These are phyloP conservation scores for Priceomyces haplophilus DNA, from an alignment of 805 yeast species.

Conservation along the genomic window DNA sequence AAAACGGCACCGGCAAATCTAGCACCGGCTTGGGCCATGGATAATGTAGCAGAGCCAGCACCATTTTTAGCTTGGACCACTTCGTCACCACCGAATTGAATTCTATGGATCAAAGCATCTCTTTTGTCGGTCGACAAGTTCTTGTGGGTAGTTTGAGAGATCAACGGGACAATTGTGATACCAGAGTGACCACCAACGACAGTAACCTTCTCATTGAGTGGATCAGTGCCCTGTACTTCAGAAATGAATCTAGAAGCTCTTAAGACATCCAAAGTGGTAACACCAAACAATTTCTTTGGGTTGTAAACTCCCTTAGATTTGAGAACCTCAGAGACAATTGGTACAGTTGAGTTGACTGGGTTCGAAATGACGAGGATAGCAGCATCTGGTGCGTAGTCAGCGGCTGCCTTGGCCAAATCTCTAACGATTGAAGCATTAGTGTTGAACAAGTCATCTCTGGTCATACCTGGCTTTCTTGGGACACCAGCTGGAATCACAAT, in stretches of 20 bases:
- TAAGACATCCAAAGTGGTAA: constrained; percentile 44
- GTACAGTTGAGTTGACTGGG: constrained; percentile 47
- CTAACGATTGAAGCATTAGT: constrained; percentile 45
- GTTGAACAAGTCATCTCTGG: constrained; percentile 46
- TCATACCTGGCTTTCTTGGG: constrained; percentile 49
- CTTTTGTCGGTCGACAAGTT: constrained; percentile 13
- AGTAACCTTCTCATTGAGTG: constrained; percentile 38
- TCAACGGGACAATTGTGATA: constrained; percentile 45
- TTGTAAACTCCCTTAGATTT: constrained; percentile 45
- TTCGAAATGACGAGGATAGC: constrained; percentile 44
- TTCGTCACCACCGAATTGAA: constrained; percentile 83
- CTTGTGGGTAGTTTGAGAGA: constrained; percentile 15
- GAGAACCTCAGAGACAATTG: constrained; percentile 48
- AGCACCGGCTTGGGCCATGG: constrained; percentile 95
- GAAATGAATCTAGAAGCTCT: constrained; percentile 47
- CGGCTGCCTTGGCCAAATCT: constrained; percentile 41
- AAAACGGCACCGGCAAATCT: constrained; percentile 61
- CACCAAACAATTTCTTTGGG: constrained; percentile 45
- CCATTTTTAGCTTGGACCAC: constrained; percentile 95
- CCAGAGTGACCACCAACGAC: constrained; percentile 49
- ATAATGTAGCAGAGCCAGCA: constrained; percentile 89
- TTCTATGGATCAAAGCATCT: constrained; percentile 37
- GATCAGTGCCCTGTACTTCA: constrained; percentile 28
- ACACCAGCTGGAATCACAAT: constrained; percentile 48
- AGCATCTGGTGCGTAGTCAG: constrained; percentile 37